Percentiles rank a stretch among this genome's conserved stretches.
These are phyloP conservation scores for Colletotrichum gigasporum DNA, from an alignment of 2,329 filamentous ascomycete species.

Conservation along the genomic window DNA sequence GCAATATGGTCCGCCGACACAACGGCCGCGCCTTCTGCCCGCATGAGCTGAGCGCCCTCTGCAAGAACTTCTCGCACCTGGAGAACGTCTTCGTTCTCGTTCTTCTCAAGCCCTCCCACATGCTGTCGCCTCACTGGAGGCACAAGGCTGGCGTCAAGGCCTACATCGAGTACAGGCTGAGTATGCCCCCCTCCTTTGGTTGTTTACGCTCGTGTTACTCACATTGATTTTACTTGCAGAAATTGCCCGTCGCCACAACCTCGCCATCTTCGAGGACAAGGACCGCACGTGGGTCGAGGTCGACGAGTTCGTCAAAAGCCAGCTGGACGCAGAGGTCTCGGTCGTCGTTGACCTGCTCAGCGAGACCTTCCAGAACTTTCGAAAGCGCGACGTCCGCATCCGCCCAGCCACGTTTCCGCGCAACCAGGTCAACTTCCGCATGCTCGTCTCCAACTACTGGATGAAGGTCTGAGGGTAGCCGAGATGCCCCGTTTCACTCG, in stretches of 20 bases:
- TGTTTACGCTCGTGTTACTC: neutral
- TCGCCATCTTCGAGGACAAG: neutral
- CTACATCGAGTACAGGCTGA: neutral
- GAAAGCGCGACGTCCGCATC: no score
- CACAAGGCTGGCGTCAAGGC: neutral
- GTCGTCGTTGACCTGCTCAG: neutral
- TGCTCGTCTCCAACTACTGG: no score
- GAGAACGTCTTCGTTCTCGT: conserved; percentile 1
- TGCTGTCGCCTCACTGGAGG: no score
- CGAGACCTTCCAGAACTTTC: neutral
- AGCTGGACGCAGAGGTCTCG: neutral
- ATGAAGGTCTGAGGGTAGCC: no score
- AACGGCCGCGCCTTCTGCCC: neutral
- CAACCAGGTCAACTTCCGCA: no score
- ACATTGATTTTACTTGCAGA: neutral
- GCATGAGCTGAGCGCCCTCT: neutral
- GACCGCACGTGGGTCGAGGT: neutral
- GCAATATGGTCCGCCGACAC: neutral
- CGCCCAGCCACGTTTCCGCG: no score
- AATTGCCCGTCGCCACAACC: neutral
- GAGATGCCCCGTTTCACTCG: no score
- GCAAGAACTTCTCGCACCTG: neutral
- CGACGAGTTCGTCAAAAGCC: neutral
- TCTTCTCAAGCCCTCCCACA: neutral
- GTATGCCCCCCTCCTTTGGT: neutral